Conservation (phyloP, 345 rosid species). For the Lumnitzera racemosa region DNA sequence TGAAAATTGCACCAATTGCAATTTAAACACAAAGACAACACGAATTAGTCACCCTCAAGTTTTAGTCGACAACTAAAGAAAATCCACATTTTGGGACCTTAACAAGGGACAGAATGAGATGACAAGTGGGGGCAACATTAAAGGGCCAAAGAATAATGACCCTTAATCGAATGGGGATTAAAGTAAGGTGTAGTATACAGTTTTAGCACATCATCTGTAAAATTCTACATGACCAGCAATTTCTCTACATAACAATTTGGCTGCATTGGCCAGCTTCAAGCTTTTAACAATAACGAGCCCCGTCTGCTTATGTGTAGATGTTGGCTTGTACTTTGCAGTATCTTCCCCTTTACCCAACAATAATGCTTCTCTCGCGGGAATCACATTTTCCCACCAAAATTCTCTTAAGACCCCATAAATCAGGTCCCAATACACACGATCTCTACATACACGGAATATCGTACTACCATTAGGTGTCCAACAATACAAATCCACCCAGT, state of each 20-base stretch:
- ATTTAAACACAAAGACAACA: too few species aligned
- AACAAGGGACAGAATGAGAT: too few species aligned
- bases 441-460: conserved; percentile 59
- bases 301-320: conserved; percentile 58
- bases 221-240: conserved; percentile 81
- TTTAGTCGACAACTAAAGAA: too few species aligned
- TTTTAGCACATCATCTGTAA: conserved; percentile 26
- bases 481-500: conserved; percentile 85
- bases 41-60: too few species aligned
- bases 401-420: conserved; percentile 59
- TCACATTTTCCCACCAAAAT: conserved; percentile 87
- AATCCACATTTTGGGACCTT: too few species aligned
- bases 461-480: conserved; percentile 94
- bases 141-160: too few species aligned
- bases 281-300: conserved; percentile 64
- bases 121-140: too few species aligned
- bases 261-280: conserved; percentile 47
- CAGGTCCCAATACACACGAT: conserved; percentile 59
- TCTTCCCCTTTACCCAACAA: conserved; percentile 45
- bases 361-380: conserved; percentile 75
- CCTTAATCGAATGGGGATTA: too few species aligned
- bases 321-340: conserved; percentile 45
- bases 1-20: too few species aligned
- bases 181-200: too few species aligned
- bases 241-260: conserved; percentile 67